Evolutionary conservation across 1,139 yeast genomes (phyloP).

Genomic region (Zygotorulaspora mrakii): DNA sequence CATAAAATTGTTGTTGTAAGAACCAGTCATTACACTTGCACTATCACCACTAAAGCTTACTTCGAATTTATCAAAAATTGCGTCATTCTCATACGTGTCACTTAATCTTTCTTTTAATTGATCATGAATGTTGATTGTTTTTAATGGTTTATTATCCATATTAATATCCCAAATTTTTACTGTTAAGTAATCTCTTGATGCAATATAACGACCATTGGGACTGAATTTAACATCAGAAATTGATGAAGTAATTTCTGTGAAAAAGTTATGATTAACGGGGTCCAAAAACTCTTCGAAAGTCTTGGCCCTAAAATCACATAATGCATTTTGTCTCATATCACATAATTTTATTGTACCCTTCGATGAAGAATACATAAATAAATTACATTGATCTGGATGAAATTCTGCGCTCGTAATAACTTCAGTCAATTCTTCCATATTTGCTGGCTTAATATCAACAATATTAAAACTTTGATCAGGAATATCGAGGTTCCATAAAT

Average conservation of each 20-base stretch:
- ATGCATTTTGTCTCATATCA: constrained; percentile 94
- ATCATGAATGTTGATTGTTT: constrained; percentile 93
- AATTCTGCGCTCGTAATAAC: constrained; percentile 98
- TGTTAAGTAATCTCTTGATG: constrained; percentile 93
- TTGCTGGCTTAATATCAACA: constrained; percentile 95
- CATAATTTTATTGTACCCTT: constrained; percentile 94
- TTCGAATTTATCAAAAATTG: constrained; percentile 97
- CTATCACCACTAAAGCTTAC: constrained; percentile 94
- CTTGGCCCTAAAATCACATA: constrained; percentile 88
- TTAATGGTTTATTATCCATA: constrained; percentile 93
- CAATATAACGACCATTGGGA: constrained; percentile 89
- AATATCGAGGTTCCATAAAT: constrained; percentile 91
- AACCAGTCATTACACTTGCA: constrained; percentile 91
- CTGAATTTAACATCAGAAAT: constrained; percentile 93
- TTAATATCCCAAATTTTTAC: constrained; percentile 98
- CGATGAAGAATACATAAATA: constrained; percentile 94
- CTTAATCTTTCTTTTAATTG: constrained; percentile 89
- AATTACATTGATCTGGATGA: constrained; percentile 89
- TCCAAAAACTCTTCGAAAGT: constrained; percentile 91
- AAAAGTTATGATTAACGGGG: constrained; percentile 89
- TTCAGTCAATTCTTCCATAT: constrained; percentile 98
- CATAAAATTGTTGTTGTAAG: constrained; percentile 95
- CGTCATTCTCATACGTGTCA: constrained; percentile 97
- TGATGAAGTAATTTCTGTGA: constrained; percentile 93
- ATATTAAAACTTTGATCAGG: constrained; percentile 95